Evolutionary conservation across 192 early-diverging fungal species (phyloP).

Genomic region (Coemansia sp.): DNA sequence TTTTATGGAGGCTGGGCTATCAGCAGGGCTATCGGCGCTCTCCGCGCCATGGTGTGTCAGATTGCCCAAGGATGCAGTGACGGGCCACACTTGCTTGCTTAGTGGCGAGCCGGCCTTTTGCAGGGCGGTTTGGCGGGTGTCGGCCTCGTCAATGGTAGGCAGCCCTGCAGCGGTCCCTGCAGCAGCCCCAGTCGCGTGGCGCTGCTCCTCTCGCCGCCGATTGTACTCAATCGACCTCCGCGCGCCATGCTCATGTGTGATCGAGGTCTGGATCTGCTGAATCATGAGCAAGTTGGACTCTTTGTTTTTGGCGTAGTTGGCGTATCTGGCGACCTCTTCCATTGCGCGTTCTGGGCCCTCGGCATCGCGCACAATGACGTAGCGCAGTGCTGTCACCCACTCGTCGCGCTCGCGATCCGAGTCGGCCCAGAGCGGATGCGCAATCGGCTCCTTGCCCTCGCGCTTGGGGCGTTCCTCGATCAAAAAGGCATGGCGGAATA

Average conservation of each 20-base stretch:
- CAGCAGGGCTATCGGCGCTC: not conserved
- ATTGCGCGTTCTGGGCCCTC: conserved; percentile 51
- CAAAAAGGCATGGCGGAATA: conserved; percentile 82
- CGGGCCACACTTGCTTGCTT: conserved; percentile 45
- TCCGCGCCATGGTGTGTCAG: conserved; percentile 1
- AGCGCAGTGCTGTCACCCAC: conserved; percentile 76
- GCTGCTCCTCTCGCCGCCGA: conserved; percentile 34
- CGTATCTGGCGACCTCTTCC: conserved; percentile 41
- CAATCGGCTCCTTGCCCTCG: conserved; percentile 58
- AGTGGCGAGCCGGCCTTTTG: conserved; percentile 39
- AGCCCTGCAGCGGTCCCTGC: not conserved
- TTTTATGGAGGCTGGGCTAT: not conserved
- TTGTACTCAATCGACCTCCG: conserved; percentile 44
- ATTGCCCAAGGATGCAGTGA: conserved; percentile 21
- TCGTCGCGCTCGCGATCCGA: conserved; percentile 88
- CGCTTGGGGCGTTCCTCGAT: conserved; percentile 74
- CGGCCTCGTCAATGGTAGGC: not conserved
- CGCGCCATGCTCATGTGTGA: conserved; percentile 49
- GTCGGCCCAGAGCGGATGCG: conserved; percentile 85
- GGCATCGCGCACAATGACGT: conserved; percentile 55
- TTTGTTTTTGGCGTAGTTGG: conserved; percentile 38
- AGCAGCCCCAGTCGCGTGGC: not conserved
- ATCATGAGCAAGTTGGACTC: conserved; percentile 49
- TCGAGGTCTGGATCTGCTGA: conserved; percentile 53
- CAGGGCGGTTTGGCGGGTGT: not conserved